Base-by-base conservation (phyloP, 495 filamentous ascomycete genomes). In the Choiromyces venosus region DNA sequence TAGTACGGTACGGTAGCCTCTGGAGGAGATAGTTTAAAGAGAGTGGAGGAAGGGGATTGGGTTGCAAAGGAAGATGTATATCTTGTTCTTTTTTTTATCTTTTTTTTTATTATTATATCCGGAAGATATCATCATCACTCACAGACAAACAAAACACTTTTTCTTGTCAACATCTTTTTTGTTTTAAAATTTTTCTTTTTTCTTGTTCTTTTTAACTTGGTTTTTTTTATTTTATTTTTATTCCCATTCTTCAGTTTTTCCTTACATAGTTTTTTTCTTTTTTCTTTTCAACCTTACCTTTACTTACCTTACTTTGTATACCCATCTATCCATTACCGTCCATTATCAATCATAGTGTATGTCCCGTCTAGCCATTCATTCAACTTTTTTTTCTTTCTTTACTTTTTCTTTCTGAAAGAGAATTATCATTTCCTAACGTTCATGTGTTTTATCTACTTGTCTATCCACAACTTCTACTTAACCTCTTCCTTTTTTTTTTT, bases 191-290 rank as follows among this genome's bases (percentile, higher is more conserved):
- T 37, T 40, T 14, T 25, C 33, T 14, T 21, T 40, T 36, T 37
- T n/a, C n/a, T n/a, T n/a, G n/a, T n/a, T n/a, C n/a, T n/a, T n/a
- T n/a, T n/a, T n/a, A n/a, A n/a, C n/a, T n/a, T n/a, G n/a, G n/a
- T 14, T 21, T 40, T 36, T 37, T 25, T 37, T 71, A 4, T 52
- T 36, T 33, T 4, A 29, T 39, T 52, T 73, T 25, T 69, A 21
- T 8, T 10, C 16, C 65, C 21, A 52, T 40, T 71, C 46, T 42
- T 71, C 68, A 37, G 42, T 66, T 44, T 71, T 56, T 33, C 21
- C 39, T 42, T 46, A 33, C 14, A 73, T 67, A 65, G 71, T 46
- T 68, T 73, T 69, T 52, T 68, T 61, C 52, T 66, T 70, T 69
- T 56, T 37, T 38, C 66, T 38, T 70, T 56, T 65, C 25, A 4